A percentile compares a stretch with the other conserved stretches of the same genome.
phyloP scores from a whole-genome alignment of 163 green algal species.

The Trebouxiophyceae sp. region DNA sequence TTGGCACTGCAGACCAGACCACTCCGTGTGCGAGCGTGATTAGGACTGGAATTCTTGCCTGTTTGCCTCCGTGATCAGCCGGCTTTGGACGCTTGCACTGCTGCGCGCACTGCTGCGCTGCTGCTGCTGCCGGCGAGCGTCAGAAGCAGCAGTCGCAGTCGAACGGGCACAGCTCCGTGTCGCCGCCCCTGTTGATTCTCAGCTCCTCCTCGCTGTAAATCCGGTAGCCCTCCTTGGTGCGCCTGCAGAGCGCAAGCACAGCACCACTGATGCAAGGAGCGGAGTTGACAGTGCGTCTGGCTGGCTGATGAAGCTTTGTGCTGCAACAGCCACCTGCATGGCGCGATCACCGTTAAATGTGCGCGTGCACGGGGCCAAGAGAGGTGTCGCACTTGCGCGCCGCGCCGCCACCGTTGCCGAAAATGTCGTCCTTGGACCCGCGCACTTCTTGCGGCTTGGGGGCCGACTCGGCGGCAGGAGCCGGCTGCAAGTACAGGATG shows the following conservation, averaged over 20 bases:
- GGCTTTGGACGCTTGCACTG: not conserved
- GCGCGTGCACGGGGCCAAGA: not conserved
- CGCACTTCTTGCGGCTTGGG: too few species aligned
- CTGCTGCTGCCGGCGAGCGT: conserved; percentile 10
- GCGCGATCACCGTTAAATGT: not conserved
- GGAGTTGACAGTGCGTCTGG: not conserved
- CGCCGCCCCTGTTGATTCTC: conserved; percentile 49
- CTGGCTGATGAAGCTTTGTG: too few species aligned
- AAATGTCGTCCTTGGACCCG: conserved; percentile 76
- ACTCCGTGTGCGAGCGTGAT: too few species aligned
- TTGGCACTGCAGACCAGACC: too few species aligned
- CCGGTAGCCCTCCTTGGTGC: conserved; percentile 52
- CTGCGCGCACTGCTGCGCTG: not conserved
- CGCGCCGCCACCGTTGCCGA: conserved; percentile 37
- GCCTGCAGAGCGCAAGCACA: not conserved
- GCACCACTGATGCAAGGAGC: not conserved
- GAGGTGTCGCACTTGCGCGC: conserved; percentile 30
- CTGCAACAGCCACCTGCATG: too few species aligned
- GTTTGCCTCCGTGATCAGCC: not conserved
- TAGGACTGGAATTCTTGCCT: too few species aligned
- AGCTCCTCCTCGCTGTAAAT: conserved; percentile 81
- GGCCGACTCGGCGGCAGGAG: too few species aligned
- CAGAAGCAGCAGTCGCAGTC: conserved; percentile 88
- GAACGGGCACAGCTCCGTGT: conserved; percentile 77
- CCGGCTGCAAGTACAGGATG: too few species aligned